A percentile compares a stretch with the other conserved stretches of the same genome.
Conservation (phyloP, 306 rosid species). For the Nissolia schottii region DNA sequence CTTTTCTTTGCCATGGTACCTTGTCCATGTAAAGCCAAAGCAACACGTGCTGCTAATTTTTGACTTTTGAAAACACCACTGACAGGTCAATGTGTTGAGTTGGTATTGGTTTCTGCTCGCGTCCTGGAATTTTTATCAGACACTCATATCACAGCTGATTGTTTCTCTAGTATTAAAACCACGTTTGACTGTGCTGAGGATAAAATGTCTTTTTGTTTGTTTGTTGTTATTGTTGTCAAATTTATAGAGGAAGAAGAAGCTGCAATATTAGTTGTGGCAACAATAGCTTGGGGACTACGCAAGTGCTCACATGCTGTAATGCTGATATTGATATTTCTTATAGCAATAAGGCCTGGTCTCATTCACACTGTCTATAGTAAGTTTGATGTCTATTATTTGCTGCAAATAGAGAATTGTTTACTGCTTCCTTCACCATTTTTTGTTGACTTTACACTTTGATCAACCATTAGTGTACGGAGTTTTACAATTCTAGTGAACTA, state of each 20-base stretch:
- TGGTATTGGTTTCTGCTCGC: neutral
- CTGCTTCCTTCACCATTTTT: neutral
- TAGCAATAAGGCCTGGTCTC: slow-evolving; percentile 85
- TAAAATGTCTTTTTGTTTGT: slow-evolving; percentile 14
- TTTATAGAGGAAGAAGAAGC: slow-evolving; percentile 67
- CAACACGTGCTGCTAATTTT: neutral
- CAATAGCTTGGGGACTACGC: slow-evolving; percentile 84
- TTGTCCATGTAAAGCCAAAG: slow-evolving; percentile 6
- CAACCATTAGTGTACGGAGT: neutral
- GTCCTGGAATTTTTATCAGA: neutral
- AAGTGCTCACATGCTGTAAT: slow-evolving; percentile 74
- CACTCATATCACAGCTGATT: neutral
- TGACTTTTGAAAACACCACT: slow-evolving; percentile 10
- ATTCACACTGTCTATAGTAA: slow-evolving; percentile 82
- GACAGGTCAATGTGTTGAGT: neutral
- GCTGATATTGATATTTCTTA: slow-evolving; percentile 69
- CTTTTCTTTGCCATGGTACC: neutral
- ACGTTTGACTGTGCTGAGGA: neutral
- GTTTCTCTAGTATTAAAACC: neutral
- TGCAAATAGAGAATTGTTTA: slow-evolving; percentile 13
- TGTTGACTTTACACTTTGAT: slow-evolving; percentile 11
- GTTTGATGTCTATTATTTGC: slow-evolving; percentile 20
- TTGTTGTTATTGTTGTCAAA: slow-evolving; percentile 19
- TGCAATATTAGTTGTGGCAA: slow-evolving; percentile 67
- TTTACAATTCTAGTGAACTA: slow-evolving; percentile 16